phyloP scores from a whole-genome alignment of 768 basidiomycete genomes.

The Boletus pseudo-olivaceus region DNA sequence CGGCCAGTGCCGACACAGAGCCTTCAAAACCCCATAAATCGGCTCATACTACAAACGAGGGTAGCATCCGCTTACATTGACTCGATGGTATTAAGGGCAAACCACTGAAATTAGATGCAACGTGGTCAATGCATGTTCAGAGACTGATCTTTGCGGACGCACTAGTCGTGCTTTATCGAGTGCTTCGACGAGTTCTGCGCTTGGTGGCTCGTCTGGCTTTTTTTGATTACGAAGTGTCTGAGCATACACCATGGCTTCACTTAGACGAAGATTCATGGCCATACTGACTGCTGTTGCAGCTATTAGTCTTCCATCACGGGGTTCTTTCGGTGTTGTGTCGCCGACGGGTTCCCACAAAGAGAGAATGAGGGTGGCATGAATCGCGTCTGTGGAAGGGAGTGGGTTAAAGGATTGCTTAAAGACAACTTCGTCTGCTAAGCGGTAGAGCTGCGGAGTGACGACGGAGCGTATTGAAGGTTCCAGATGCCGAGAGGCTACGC shows the following conservation, averaged over 20 bases:
- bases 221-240: slow-evolving; percentile 29
- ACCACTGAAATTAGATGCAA: slow-evolving; percentile 33
- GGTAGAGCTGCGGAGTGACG: slow-evolving; percentile 39
- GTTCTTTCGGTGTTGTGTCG: slow-evolving; percentile 27
- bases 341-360: slow-evolving; percentile 44
- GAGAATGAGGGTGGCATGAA: slow-evolving; percentile 40
- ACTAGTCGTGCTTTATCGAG: slow-evolving; percentile 39
- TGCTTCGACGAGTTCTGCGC: slow-evolving; percentile 32
- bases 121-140: slow-evolving; percentile 13
- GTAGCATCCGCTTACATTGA: slow-evolving; percentile 31
- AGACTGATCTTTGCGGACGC: slow-evolving; percentile 12
- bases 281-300: slow-evolving; percentile 43
- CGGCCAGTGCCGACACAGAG: slow-evolving; percentile 43
- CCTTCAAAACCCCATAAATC: slow-evolving; percentile 24
- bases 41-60: background rate
- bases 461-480: slow-evolving; percentile 33
- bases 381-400: slow-evolving; percentile 39
- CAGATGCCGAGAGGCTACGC: slow-evolving; percentile 44
- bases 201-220: slow-evolving; percentile 24
- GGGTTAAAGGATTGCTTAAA: slow-evolving; percentile 41
- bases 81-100: slow-evolving; percentile 37
- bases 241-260: slow-evolving; percentile 34
- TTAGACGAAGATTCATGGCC: slow-evolving; percentile 43
- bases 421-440: slow-evolving; percentile 39
- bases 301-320: slow-evolving; percentile 39